A percentile compares a stretch with the other conserved stretches of the same genome.
phyloP scores from a whole-genome alignment of 1,284 basidiomycete species.

The Agroathelia rolfsii region DNA sequence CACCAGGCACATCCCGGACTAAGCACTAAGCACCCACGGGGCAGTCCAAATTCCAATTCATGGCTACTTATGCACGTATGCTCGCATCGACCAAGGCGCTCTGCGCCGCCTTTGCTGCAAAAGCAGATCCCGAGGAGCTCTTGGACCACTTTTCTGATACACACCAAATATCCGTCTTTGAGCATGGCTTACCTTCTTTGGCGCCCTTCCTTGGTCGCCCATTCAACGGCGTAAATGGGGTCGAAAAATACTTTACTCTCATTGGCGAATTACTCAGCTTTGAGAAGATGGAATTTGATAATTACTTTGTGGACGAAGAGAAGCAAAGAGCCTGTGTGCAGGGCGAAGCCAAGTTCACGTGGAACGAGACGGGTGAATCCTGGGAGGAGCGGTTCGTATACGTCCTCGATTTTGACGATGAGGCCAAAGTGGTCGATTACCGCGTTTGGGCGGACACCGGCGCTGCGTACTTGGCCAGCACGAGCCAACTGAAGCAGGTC shows the following conservation, averaged over 20 bases:
- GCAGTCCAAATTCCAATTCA: too few relatives aligned
- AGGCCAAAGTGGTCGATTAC: conserved; percentile 42
- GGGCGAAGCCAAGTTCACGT: conserved; percentile 46
- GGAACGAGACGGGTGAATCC: conserved; percentile 38
- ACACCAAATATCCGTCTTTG: conserved; percentile 33
- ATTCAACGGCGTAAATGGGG: conserved; percentile 34
- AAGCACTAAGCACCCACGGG: too few relatives aligned
- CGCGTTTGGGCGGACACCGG: conserved; percentile 64
- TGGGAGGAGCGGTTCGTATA: conserved; percentile 61
- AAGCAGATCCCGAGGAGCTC: conserved; percentile 30
- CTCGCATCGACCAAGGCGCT: conserved; percentile 39
- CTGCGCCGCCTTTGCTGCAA: conserved; percentile 41
- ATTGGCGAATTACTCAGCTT: conserved; percentile 34
- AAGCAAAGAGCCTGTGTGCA: conserved; percentile 40
- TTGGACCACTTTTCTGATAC: conserved; percentile 42
- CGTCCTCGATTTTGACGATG: conserved; percentile 49
- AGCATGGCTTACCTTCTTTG: conserved; percentile 45
- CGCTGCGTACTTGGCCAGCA: conserved; percentile 48
- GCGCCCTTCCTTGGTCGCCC: conserved; percentile 49
- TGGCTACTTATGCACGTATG: too few relatives aligned
- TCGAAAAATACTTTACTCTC: conserved; percentile 39
- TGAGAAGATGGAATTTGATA: conserved; percentile 23
- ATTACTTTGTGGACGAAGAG: conserved; percentile 29
- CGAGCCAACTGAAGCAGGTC: conserved; percentile 30
- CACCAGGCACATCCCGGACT: too few relatives aligned